Conservation (phyloP, 108 stramenopile species). For the Cyclotella atomus region DNA sequence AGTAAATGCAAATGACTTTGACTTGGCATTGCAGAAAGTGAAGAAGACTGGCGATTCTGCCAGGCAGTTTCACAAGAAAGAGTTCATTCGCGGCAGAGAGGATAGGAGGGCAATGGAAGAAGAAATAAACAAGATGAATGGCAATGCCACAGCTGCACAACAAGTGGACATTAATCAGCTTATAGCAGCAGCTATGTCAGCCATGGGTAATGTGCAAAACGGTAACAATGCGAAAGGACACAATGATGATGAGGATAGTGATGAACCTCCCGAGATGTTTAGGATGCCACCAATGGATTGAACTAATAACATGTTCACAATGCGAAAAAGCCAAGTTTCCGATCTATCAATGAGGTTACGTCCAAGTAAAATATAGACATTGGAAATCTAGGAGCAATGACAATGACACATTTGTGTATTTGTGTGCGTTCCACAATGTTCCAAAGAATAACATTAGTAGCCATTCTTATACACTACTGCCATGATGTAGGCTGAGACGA, state of each 20-base stretch:
- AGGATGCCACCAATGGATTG: conserved; percentile 59
- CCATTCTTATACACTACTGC: too few relatives aligned
- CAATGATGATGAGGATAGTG: conserved; percentile 14
- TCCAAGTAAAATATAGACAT: too few relatives aligned
- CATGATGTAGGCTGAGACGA: too few relatives aligned
- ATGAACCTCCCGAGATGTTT: conserved; percentile 35
- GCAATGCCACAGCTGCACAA: background rate
- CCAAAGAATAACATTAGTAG: too few relatives aligned
- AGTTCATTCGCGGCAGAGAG: conserved; percentile 40
- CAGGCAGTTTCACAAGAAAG: conserved; percentile 48
- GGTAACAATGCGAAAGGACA: background rate
- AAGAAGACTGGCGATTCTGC: conserved; percentile 82
- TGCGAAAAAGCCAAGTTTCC: too few relatives aligned
- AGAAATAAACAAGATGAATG: conserved; percentile 27
- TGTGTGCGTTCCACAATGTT: too few relatives aligned
- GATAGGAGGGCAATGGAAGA: conserved; percentile 26
- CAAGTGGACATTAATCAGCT: conserved; percentile 38
- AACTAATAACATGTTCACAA: too few relatives aligned
- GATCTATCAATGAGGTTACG: too few relatives aligned
- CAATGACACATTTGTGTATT: too few relatives aligned
- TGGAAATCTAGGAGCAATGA: too few relatives aligned
- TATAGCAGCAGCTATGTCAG: conserved; percentile 30
- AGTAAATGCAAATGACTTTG: conserved; percentile 64
- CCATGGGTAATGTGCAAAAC: conserved; percentile 20
- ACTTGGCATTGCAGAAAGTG: conserved; percentile 72